These are phyloP conservation scores for Ganoderma sp. DNA, from an alignment of 1,284 basidiomycete genomes.

Conservation along the genomic window DNA sequence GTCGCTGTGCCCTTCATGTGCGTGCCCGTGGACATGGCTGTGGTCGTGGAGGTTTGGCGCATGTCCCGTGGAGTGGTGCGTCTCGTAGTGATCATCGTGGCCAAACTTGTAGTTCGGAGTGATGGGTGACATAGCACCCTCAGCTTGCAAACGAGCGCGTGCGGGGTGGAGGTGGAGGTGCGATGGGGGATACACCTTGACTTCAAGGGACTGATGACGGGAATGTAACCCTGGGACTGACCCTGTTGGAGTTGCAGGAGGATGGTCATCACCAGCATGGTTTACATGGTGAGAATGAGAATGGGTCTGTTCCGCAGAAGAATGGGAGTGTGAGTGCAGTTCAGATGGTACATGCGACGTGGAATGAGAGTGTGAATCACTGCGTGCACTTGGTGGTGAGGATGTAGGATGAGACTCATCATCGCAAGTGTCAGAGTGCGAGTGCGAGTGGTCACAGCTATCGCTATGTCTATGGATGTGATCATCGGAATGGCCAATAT, in stretches of 20 bases:
- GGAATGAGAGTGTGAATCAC: constrained; percentile 42
- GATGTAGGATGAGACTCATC: constrained; percentile 32
- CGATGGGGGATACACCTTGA: constrained; percentile 24
- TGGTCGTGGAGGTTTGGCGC: constrained; percentile 62
- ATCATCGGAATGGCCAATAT: constrained; percentile 1
- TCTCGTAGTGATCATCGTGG: constrained; percentile 62
- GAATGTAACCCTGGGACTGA: constrained; percentile 21
- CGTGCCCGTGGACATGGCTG: constrained; percentile 53
- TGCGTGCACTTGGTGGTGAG: constrained; percentile 18
- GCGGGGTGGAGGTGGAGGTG: constrained; percentile 27
- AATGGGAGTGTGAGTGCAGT: constrained; percentile 41
- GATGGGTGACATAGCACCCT: constrained; percentile 48
- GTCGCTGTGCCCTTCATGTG: constrained; percentile 87
- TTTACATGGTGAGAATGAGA: constrained; percentile 39
- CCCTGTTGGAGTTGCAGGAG: constrained; percentile 8
- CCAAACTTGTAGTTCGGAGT: constrained; percentile 68
- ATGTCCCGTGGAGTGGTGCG: constrained; percentile 57
- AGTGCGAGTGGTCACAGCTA: constrained; percentile 36
- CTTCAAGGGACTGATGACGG: constrained; percentile 31
- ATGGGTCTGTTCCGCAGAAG: constrained; percentile 35
- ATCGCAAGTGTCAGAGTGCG: constrained; percentile 22
- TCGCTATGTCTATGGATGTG: constrained; percentile 37
- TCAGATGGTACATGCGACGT: constrained; percentile 23
- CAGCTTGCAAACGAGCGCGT: constrained; percentile 22
- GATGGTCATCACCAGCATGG: constrained; percentile 15